Evolutionary conservation across 2,329 filamentous ascomycete genomes (phyloP).

Genomic region (Gnomoniopsis sp.): DNA sequence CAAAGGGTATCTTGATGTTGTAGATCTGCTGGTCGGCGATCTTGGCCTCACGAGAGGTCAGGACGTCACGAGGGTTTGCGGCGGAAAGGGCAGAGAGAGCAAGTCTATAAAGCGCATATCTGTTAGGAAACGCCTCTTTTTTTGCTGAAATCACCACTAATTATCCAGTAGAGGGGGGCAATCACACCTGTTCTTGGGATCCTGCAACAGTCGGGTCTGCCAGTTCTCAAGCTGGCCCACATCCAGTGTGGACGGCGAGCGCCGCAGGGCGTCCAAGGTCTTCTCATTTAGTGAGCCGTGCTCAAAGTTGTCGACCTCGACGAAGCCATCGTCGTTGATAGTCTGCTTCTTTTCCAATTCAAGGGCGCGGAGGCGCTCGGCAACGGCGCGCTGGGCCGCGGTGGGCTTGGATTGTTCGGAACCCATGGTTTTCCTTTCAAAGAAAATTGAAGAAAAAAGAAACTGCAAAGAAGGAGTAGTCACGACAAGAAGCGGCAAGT

Average conservation of each 20-base stretch:
- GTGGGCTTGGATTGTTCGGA: slow-evolving; percentile 39
- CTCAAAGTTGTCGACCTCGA: slow-evolving; percentile 40
- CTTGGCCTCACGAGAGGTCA: slow-evolving; percentile 60
- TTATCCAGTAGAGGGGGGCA: background rate
- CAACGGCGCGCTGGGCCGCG: slow-evolving; percentile 39
- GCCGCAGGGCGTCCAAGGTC: slow-evolving; percentile 24
- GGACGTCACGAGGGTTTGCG: slow-evolving; percentile 62
- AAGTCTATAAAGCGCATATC: slow-evolving; percentile 58
- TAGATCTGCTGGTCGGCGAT: slow-evolving; percentile 75
- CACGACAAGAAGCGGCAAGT: no score
- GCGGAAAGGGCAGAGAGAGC: slow-evolving; percentile 70
- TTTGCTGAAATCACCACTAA: no score
- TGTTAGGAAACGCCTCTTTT: slow-evolving; percentile 34
- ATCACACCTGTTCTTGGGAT: slow-evolving; percentile 61
- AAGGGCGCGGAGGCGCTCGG: slow-evolving; percentile 41
- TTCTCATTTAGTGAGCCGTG: slow-evolving; percentile 30
- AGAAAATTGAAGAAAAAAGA: background rate
- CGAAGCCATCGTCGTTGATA: slow-evolving; percentile 46
- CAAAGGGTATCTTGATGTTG: slow-evolving; percentile 77
- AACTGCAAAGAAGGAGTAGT: no score
- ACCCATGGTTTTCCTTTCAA: slow-evolving; percentile 37
- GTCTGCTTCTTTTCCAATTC: slow-evolving; percentile 29
- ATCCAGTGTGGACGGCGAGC: slow-evolving; percentile 45
- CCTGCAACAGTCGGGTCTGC: slow-evolving; percentile 59
- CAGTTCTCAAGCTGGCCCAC: slow-evolving; percentile 51